Evolutionary conservation across 805 yeast genomes (phyloP).

Genomic region (Lachancea kluyveri): DNA sequence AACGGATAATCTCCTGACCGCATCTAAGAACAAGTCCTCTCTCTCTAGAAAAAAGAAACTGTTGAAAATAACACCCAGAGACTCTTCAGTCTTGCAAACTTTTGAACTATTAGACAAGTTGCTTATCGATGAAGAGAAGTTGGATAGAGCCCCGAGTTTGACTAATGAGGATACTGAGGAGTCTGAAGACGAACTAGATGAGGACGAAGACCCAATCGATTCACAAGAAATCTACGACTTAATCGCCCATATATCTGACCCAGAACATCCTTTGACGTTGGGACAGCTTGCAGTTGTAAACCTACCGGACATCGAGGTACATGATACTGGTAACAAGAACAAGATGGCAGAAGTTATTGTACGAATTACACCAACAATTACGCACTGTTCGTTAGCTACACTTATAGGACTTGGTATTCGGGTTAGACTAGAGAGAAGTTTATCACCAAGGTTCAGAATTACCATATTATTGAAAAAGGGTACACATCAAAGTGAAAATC

Average conservation of each 20-base stretch:
- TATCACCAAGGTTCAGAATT: conserved; percentile 79
- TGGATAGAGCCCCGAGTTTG: conserved; percentile 21
- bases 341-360: conserved; percentile 72
- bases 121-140: conserved; percentile 8
- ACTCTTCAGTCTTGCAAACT: conserved; percentile 22
- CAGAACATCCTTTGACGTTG: conserved; percentile 92
- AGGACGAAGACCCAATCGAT: conserved; percentile 59
- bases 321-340: conserved; percentile 44
- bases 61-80: conserved; percentile 20
- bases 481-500: conserved; percentile 90
- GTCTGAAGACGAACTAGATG: conserved; percentile 18
- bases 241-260: conserved; percentile 84
- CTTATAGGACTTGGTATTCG: conserved; percentile 91
- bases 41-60: conserved; percentile 22
- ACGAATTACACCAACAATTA: conserved; percentile 92
- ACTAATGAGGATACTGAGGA: conserved; percentile 18
- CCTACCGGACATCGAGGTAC: conserved; percentile 68
- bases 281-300: conserved; percentile 95
- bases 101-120: conserved; percentile 27
- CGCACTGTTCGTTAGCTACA: conserved; percentile 95
- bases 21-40: conserved; percentile 11
- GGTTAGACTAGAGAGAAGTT: conserved; percentile 81
- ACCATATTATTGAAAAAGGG: conserved; percentile 81
- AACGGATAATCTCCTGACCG: conserved; percentile 15
- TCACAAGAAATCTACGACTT: conserved; percentile 86